Conservation (phyloP, 2,329 filamentous ascomycete genomes). For the Akanthomyces muscarius region DNA sequence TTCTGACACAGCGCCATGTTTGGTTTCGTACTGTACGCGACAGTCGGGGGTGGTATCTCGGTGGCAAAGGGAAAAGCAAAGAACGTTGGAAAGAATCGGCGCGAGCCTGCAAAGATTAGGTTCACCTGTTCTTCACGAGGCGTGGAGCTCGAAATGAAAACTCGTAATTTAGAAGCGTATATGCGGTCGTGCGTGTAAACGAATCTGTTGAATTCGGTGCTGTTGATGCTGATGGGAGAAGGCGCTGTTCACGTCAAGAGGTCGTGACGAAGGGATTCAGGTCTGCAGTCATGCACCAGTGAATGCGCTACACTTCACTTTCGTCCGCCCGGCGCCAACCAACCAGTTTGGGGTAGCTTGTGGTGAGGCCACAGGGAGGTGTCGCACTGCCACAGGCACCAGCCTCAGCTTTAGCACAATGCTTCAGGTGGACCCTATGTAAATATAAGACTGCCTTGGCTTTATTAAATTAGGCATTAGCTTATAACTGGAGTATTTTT, state of each 20-base stretch:
- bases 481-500: too few species aligned
- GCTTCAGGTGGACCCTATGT: neutral
- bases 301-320: constrained; percentile 12
- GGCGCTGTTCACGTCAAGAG: neutral
- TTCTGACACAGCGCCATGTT: constrained; percentile 85
- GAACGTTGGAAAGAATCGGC: neutral
- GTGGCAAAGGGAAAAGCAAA: neutral
- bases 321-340: neutral
- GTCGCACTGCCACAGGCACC: constrained; percentile 9
- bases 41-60: neutral
- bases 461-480: too few species aligned
- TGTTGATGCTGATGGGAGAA: neutral
- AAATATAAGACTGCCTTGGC: too few species aligned
- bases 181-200: neutral
- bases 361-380: constrained; percentile 1
- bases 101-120: neutral
- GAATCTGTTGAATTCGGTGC: neutral
- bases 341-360: neutral
- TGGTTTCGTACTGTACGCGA: neutral
- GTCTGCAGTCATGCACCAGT: constrained; percentile 4
- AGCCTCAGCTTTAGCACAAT: neutral
- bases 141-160: neutral
- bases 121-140: neutral
- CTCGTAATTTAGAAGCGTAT: neutral
- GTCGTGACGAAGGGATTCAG: constrained; percentile 1